Evolutionary conservation across 2,329 filamentous ascomycete species (phyloP), one percentile per base, ranked within the genome.

Genomic region (Xylariomycetidae sp.): DNA sequence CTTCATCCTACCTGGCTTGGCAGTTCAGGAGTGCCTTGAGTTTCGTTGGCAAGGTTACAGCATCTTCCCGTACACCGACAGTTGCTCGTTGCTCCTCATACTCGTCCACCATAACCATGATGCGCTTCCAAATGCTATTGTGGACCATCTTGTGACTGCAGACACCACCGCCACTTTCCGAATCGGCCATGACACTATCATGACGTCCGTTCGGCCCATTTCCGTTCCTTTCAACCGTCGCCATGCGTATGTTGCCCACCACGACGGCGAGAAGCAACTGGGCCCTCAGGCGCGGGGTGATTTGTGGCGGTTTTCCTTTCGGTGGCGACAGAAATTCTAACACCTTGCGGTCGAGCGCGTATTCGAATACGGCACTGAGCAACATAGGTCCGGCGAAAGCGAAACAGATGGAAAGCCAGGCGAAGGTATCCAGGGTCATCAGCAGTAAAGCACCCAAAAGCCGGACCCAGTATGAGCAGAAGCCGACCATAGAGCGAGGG

Each of bases 401-500:
- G 23, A 54, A 53, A 39, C 52, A 54, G 3, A 49, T 48, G 4
- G 42, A 44, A 13, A 54, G 41, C 50, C 52, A 54, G 12, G 44
- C 43, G 9, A 52, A 25, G 2, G 52, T 54, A 32, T 54, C 52
- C 12, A 50, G 27, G 2, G 44, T 37, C 29, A 49, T 40, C 10
- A 54, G 34, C 9, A 48, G 10, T 19, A 52, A 26, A 1, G 49
- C 53, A 10, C 46, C 48, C 1, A 49, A 31, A 14, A 56, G 44
- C 3, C 50, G 42, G 10, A 50, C 22, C 47, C 45, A 51, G 30
- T 54, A 56, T 15, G 45, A 47, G 19, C 39, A 30, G 4, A 56
- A 32, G 25, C 56, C 52, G n/a, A 53, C 42, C 6, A 56, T 27
- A 6, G 50, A 83, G 32, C 74, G 70, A 0, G 79, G 70, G 47